phyloP scores from a whole-genome alignment of 768 basidiomycete species.

The Macrolepiota dolichaula region DNA sequence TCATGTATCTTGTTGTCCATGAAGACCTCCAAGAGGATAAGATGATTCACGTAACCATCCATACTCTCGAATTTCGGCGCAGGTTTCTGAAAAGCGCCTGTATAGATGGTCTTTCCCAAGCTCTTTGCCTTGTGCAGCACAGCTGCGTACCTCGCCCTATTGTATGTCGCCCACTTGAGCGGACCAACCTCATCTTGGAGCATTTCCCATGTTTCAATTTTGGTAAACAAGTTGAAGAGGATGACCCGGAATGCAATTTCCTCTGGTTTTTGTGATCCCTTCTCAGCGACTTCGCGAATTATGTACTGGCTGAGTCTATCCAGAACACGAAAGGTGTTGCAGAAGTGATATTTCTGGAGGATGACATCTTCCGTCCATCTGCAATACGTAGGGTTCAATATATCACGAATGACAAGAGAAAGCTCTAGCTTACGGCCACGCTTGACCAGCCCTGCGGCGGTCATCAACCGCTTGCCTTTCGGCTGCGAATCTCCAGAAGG shows the following conservation, averaged over 20 bases:
- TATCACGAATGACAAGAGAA: background rate
- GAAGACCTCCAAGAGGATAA: slow-evolving; percentile 53
- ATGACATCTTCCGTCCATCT: slow-evolving; percentile 72
- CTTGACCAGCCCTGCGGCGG: slow-evolving; percentile 43
- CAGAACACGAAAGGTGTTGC: slow-evolving; percentile 72
- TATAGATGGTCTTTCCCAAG: slow-evolving; percentile 51
- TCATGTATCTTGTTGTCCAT: slow-evolving; percentile 55
- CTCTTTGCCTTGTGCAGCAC: slow-evolving; percentile 44
- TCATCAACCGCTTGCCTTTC: slow-evolving; percentile 59
- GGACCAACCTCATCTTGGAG: slow-evolving; percentile 50
- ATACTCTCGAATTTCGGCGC: slow-evolving; percentile 50
- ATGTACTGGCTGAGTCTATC: slow-evolving; percentile 72
- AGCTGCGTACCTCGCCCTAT: slow-evolving; percentile 45
- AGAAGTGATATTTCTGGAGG: slow-evolving; percentile 55
- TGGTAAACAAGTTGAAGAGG: slow-evolving; percentile 72
- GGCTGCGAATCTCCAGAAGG: slow-evolving; percentile 56
- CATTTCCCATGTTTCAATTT: slow-evolving; percentile 68
- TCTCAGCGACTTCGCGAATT: slow-evolving; percentile 64
- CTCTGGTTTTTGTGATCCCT: slow-evolving; percentile 53
- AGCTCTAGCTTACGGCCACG: slow-evolving; percentile 39
- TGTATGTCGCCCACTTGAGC: slow-evolving; percentile 59
- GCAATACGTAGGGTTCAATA: slow-evolving; percentile 3
- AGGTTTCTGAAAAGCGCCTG: slow-evolving; percentile 69
- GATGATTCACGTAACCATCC: slow-evolving; percentile 55
- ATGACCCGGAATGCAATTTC: slow-evolving; percentile 71